Conservation (phyloP, 441 rosid genomes). For the Jatropha podagrica region DNA sequence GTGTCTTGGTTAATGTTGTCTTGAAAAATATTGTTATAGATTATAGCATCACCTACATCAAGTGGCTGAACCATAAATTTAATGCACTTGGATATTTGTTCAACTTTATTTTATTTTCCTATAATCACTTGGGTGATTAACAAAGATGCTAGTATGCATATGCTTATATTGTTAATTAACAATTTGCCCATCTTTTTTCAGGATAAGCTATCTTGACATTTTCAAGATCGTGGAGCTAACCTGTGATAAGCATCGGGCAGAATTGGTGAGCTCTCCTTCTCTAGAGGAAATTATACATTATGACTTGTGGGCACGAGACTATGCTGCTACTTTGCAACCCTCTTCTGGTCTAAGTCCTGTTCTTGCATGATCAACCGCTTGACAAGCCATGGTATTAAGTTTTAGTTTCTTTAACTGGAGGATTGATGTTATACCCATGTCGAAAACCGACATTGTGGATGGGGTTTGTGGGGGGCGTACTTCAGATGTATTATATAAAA, state of each 20-base stretch:
- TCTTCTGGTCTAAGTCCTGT: slow-evolving; percentile 54
- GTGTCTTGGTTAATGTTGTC: neutral
- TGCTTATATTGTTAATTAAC: slow-evolving; percentile 4
- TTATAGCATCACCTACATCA: neutral
- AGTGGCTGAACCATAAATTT: neutral
- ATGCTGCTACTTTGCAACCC: slow-evolving; percentile 52
- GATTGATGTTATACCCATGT: neutral
- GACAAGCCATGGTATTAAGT: neutral
- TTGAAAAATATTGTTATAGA: neutral
- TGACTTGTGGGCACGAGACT: slow-evolving; percentile 88
- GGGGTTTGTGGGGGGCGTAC: neutral
- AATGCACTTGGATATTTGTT: neutral
- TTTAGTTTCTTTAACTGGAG: neutral
- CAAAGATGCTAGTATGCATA: neutral
- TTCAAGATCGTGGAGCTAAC: slow-evolving; percentile 91
- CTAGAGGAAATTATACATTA: slow-evolving; percentile 86
- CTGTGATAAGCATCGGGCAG: slow-evolving; percentile 63
- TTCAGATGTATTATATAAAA: slow-evolving; percentile 13
- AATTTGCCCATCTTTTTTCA: slow-evolving; percentile 28
- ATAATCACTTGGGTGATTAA: neutral
- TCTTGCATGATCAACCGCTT: slow-evolving; percentile 39
- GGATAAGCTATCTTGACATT: slow-evolving; percentile 86
- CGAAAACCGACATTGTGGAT: slow-evolving; percentile 4
- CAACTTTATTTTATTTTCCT: neutral
- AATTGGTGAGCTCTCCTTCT: slow-evolving; percentile 65